phyloP scores from a whole-genome alignment of 2,329 filamentous ascomycete genomes.

The Ceratocystis colombiana region DNA sequence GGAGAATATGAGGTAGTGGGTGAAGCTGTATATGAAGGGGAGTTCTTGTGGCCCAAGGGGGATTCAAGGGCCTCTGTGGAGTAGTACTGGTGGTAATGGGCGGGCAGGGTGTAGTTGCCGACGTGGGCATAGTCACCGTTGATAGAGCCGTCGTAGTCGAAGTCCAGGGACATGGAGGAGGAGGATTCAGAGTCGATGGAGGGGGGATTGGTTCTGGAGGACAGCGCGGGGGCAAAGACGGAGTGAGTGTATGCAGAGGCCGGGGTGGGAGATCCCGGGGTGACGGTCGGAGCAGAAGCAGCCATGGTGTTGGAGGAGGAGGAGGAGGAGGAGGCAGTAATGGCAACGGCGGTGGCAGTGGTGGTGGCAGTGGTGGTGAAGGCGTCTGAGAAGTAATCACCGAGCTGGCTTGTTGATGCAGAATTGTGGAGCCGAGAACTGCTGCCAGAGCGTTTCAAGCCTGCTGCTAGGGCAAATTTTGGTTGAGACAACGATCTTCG shows the following conservation, averaged over 20 bases:
- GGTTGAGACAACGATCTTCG: constrained; percentile 22
- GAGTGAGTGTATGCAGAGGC: background rate
- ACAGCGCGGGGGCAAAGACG: background rate
- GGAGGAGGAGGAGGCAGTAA: background rate
- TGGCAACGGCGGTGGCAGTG: constrained; percentile 9
- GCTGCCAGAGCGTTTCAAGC: constrained; percentile 21
- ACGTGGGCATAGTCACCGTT: constrained; percentile 36
- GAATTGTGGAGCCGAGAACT: constrained; percentile 19
- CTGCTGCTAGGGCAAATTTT: constrained; percentile 21
- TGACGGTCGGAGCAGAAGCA: background rate
- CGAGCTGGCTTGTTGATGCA: constrained; percentile 19
- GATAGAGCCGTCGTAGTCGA: constrained; percentile 41
- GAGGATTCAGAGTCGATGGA: constrained; percentile 39
- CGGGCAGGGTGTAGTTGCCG: constrained; percentile 39
- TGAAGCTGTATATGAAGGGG: constrained; percentile 44
- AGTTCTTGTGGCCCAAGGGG: constrained; percentile 42
- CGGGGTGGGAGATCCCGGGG: background rate
- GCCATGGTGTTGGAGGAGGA: background rate
- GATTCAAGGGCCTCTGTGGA: constrained; percentile 42
- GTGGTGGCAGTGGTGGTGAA: constrained; percentile 15
- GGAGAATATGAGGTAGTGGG: constrained; percentile 31
- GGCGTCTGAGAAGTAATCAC: constrained; percentile 20
- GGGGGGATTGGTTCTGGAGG: constrained; percentile 18
- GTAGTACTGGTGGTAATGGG: constrained; percentile 41
- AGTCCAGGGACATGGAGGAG: constrained; percentile 49